These are phyloP conservation scores for Puya raimondii DNA, from an alignment of 176 grass and related monocot species.

Conservation along the genomic window DNA sequence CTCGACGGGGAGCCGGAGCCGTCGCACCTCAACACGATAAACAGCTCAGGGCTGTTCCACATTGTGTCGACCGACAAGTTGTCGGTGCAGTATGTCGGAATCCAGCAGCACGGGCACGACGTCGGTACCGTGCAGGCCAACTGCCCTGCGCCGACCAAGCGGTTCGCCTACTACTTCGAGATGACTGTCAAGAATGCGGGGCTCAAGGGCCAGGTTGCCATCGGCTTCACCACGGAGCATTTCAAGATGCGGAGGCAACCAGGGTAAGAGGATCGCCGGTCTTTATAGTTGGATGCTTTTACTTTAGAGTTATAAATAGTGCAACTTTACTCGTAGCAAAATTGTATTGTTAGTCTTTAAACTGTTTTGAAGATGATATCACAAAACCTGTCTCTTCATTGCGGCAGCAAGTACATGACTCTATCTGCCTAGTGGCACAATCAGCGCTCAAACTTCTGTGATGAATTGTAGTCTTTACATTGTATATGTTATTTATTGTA, in stretches of 20 bases:
- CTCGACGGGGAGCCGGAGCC: constrained; percentile 62
- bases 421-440: too few species aligned
- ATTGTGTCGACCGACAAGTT: constrained; percentile 78
- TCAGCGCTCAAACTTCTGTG: too few species aligned
- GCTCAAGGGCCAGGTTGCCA: constrained; percentile 51
- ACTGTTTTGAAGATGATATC: too few species aligned
- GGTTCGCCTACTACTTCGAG: constrained; percentile 78
- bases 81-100: constrained; percentile 58
- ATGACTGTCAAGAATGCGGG: constrained; percentile 76
- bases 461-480: too few species aligned
- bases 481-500: too few species aligned
- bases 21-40: constrained; percentile 83
- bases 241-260: constrained; percentile 91
- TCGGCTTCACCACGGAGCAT: constrained; percentile 66
- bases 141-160: constrained; percentile 56
- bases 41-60: constrained; percentile 89
- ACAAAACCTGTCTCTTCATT: too few species aligned
- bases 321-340: too few species aligned
- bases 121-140: constrained; percentile 90
- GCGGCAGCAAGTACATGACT: too few species aligned
- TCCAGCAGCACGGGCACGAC: constrained; percentile 60
- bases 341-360: too few species aligned
- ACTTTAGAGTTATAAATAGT: not conserved
- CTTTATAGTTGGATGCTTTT: not conserved
- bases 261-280: constrained; percentile 28